Conservation (phyloP, 257 asterid genomes). For the Fraxinus americana region DNA sequence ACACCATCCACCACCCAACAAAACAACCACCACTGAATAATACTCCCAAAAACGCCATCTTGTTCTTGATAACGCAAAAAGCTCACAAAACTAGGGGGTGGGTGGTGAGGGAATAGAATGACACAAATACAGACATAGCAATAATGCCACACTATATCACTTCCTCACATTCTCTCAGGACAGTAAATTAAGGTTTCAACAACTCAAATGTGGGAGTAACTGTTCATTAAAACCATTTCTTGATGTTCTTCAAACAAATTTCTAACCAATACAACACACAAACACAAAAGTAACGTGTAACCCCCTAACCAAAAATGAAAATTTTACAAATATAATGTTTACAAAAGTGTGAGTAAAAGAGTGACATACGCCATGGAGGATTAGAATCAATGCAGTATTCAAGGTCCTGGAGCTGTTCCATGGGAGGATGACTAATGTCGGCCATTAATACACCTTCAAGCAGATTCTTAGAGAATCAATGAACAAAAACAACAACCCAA, state of each 20-base stretch:
- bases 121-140: constrained; percentile 15
- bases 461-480: not conserved
- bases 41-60: not conserved
- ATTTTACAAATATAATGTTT: not conserved
- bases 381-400: constrained; percentile 96
- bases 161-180: constrained; percentile 24
- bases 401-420: constrained; percentile 96
- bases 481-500: constrained; percentile 7
- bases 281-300: not conserved
- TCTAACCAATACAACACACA: not conserved
- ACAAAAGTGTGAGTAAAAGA: constrained; percentile 16
- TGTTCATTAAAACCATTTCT: constrained; percentile 21
- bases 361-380: constrained; percentile 86
- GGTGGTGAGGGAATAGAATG: not conserved
- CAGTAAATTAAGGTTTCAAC: constrained; percentile 33
- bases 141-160: constrained; percentile 23
- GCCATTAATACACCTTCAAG: constrained; percentile 41
- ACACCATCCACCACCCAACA: not conserved
- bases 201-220: constrained; percentile 1
- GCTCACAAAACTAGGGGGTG: not conserved
- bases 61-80: not conserved
- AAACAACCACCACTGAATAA: not conserved
- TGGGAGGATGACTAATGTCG: constrained; percentile 81
- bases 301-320: constrained; percentile 11
- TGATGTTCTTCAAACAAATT: constrained; percentile 16